Conservation (phyloP, 1,139 yeast species). For the Casaregolazyma suthepensis region DNA sequence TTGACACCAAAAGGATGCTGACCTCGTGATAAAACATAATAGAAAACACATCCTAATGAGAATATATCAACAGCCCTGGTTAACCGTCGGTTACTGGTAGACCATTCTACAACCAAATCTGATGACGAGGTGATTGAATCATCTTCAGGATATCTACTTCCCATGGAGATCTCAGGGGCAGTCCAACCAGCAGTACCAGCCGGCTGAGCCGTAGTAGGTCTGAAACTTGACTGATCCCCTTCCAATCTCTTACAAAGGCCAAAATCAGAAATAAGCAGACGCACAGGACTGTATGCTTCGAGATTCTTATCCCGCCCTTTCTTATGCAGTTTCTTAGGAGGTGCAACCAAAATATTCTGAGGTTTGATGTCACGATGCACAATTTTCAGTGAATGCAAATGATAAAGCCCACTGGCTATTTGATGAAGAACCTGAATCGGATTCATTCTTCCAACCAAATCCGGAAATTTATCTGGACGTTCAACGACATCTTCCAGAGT, state of each 20-base stretch:
- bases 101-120: conserved; percentile 35
- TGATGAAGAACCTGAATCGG: conserved; percentile 61
- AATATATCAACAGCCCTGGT: conserved; percentile 92
- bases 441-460: conserved; percentile 36
- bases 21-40: conserved; percentile 77
- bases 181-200: conserved; percentile 99
- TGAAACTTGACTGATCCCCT: conserved; percentile 85
- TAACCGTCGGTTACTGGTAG: conserved; percentile 49
- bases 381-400: conserved; percentile 82
- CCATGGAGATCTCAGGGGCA: conserved; percentile 70
- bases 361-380: conserved; percentile 97
- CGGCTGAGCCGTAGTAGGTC: conserved; percentile 87
- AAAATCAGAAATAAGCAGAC: conserved; percentile 87
- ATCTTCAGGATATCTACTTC: conserved; percentile 13
- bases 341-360: conserved; percentile 85
- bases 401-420: conserved; percentile 77
- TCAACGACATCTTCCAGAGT: conserved; percentile 75
- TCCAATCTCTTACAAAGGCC: conserved; percentile 92
- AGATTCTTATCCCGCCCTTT: conserved; percentile 20
- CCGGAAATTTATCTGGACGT: conserved; percentile 31
- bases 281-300: conserved; percentile 35
- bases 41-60: conserved; percentile 91
- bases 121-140: conserved; percentile 16
- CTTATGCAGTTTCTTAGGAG: conserved; percentile 41
- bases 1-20: conserved; percentile 93